Percentiles rank a stretch among this genome's conserved stretches.
Conservation (phyloP, 108 stramenopile genomes). For the Skeletonema grethae region DNA sequence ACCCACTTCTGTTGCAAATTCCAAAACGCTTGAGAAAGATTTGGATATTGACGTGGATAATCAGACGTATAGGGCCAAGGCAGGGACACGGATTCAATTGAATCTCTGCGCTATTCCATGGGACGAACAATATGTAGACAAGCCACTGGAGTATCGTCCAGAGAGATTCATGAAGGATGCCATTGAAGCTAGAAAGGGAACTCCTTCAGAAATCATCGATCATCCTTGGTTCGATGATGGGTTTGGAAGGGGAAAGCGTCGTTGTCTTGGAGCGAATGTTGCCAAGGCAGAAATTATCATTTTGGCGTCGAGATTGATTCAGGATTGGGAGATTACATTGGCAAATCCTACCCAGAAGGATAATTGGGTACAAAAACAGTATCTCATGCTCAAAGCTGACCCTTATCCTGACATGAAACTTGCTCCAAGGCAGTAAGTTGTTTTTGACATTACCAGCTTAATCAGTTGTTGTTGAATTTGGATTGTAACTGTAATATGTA, state of each 20-base stretch:
- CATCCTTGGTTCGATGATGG: constrained; percentile 37
- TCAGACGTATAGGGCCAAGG: constrained; percentile 7
- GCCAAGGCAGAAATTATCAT: constrained; percentile 38
- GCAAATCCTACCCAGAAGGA: constrained; percentile 7
- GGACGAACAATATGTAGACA: constrained; percentile 22
- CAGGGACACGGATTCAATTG: constrained; percentile 15
- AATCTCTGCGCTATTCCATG: constrained; percentile 29
- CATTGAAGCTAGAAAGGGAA: constrained; percentile 34
- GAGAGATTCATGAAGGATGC: constrained; percentile 31
- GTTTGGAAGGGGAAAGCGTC: constrained; percentile 36
- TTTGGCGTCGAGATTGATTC: constrained; percentile 34
- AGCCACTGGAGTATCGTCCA: constrained; percentile 23
- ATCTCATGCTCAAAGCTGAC: constrained; percentile 41
- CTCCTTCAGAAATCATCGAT: constrained; percentile 38
- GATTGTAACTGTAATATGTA: too few relatives aligned
- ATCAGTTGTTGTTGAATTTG: too few relatives aligned
- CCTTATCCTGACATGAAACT: constrained; percentile 37
- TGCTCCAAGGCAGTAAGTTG: not conserved
- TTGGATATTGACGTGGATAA: constrained; percentile 23
- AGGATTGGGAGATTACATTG: constrained; percentile 35
- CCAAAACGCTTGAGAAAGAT: constrained; percentile 21
- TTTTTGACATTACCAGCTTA: not conserved
- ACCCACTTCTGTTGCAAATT: not conserved
- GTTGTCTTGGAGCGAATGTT: constrained; percentile 36
- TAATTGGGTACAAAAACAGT: constrained; percentile 28